phyloP scores from a whole-genome alignment of 176 grass and related monocot genomes.

The Typha latifolia region DNA sequence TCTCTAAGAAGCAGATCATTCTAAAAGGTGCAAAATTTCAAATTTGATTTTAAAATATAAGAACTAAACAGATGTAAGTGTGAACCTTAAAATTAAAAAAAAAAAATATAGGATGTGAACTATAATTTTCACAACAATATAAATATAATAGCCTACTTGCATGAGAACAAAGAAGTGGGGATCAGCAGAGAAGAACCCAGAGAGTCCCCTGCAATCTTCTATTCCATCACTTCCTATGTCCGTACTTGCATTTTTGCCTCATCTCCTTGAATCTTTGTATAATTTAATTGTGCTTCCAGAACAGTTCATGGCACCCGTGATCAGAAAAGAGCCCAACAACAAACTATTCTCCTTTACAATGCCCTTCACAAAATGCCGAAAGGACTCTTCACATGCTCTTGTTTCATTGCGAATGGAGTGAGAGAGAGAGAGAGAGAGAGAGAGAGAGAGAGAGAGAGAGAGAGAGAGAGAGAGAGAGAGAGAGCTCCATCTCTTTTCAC shows the following conservation, averaged over 20 bases:
- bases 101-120: too few relatives aligned
- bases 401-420: neutral
- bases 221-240: neutral
- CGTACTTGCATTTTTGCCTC: neutral
- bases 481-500: neutral
- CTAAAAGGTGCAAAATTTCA: too few relatives aligned
- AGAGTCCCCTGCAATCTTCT: neutral
- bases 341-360: neutral
- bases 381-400: neutral
- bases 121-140: too few relatives aligned
- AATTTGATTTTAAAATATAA: too few relatives aligned
- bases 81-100: too few relatives aligned
- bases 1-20: too few relatives aligned
- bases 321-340: neutral
- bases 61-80: too few relatives aligned
- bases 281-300: neutral
- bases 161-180: too few relatives aligned
- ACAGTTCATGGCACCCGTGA: neutral
- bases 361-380: neutral
- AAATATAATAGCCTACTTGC: too few relatives aligned
- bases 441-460: neutral
- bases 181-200: too few relatives aligned
- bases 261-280: neutral
- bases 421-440: neutral
- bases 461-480: neutral